A percentile compares a stretch with the other conserved stretches of the same genome.
These are phyloP conservation scores for Kwoniella sp. DNA, from an alignment of 768 basidiomycete species.

Conservation along the genomic window DNA sequence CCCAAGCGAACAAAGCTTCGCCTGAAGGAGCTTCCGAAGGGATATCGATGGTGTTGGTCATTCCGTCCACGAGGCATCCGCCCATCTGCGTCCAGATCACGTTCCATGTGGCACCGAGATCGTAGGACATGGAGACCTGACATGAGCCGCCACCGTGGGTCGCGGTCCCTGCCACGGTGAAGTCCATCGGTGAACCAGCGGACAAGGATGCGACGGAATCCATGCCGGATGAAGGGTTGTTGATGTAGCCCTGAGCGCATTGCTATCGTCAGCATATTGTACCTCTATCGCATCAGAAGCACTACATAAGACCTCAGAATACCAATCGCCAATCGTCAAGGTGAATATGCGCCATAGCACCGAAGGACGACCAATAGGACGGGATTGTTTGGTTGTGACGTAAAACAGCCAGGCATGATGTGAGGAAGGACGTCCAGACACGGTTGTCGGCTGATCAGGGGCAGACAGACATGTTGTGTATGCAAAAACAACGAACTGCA, in stretches of 20 bases:
- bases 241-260: slow-evolving; percentile 40
- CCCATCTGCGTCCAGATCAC: slow-evolving; percentile 56
- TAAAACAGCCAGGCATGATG: too few species aligned
- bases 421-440: too few species aligned
- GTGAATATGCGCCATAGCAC: neutral
- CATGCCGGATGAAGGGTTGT: slow-evolving; percentile 40
- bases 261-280: neutral
- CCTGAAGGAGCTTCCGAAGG: slow-evolving; percentile 52
- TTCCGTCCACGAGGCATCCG: slow-evolving; percentile 51
- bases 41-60: slow-evolving; percentile 49
- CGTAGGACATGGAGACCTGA: slow-evolving; percentile 58
- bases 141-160: slow-evolving; percentile 58
- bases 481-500: neutral
- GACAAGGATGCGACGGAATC: slow-evolving; percentile 46
- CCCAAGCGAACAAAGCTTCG: slow-evolving; percentile 56
- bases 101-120: slow-evolving; percentile 57
- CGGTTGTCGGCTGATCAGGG: too few species aligned
- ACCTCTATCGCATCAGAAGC: too few species aligned
- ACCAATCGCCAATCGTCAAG: neutral
- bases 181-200: slow-evolving; percentile 51
- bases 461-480: too few species aligned
- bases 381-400: too few species aligned
- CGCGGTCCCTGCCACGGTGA: slow-evolving; percentile 51
- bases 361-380: too few species aligned
- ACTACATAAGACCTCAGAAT: too few species aligned